A percentile compares a stretch with the other conserved stretches of the same genome.
phyloP scores from a whole-genome alignment of 805 yeast genomes.

The Alloascoidea africana region DNA sequence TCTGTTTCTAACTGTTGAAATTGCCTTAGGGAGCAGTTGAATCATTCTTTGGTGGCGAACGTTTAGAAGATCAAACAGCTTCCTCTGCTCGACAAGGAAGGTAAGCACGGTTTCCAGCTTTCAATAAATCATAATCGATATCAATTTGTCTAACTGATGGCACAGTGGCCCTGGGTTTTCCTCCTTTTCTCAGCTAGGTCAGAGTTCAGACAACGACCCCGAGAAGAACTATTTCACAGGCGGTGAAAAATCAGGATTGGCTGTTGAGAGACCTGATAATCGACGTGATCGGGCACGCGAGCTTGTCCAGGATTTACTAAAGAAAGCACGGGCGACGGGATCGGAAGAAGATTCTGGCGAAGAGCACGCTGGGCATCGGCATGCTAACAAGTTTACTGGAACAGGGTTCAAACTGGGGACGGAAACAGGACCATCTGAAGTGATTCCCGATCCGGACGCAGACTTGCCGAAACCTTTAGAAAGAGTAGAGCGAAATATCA shows the following conservation, averaged over 20 bases:
- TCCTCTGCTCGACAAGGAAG: conserved; percentile 3
- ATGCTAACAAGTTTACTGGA: background rate
- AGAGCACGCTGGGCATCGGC: too few relatives aligned
- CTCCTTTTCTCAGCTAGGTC: conserved; percentile 3
- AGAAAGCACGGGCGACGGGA: conserved; percentile 23
- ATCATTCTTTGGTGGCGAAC: conserved; percentile 5
- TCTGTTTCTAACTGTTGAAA: background rate
- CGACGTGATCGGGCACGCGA: conserved; percentile 15
- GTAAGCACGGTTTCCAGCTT: conserved; percentile 3
- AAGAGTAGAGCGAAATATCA: conserved; percentile 65
- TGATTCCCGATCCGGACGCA: conserved; percentile 18
- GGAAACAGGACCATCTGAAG: conserved; percentile 17
- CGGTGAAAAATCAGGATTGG: conserved; percentile 60
- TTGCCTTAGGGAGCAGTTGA: conserved; percentile 6
- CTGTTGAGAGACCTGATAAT: conserved; percentile 55
- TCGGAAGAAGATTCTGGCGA: background rate
- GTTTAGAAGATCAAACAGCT: conserved; percentile 7
- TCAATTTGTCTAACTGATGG: conserved; percentile 4
- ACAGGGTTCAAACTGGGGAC: conserved; percentile 20
- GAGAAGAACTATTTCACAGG: conserved; percentile 33
- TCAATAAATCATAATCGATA: conserved; percentile 2
- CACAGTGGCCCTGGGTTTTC: conserved; percentile 3
- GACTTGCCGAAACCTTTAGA: conserved; percentile 16
- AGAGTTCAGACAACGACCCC: conserved; percentile 15
- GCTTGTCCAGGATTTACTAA: conserved; percentile 26